Conservation (phyloP, 2,329 filamentous ascomycete species). For the Cordyceps militaris region DNA sequence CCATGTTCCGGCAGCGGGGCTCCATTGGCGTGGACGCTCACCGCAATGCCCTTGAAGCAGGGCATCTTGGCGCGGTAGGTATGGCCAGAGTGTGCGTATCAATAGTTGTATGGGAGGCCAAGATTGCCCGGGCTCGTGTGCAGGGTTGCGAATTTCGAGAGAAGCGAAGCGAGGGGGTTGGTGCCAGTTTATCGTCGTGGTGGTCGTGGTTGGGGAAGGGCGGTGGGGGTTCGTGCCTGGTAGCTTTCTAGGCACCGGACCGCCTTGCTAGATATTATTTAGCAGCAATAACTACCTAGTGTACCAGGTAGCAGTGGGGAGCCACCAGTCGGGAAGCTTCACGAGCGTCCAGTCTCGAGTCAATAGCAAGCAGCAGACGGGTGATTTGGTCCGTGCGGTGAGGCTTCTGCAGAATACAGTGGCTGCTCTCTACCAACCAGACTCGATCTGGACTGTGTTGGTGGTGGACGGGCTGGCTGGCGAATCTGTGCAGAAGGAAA, state of each 20-base stretch:
- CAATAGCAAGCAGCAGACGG: background rate
- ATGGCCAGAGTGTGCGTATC: background rate
- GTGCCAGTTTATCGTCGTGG: background rate
- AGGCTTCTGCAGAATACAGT: background rate
- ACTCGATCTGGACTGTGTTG: background rate
- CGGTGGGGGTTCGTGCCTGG: constrained; percentile 9
- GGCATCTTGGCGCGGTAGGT: constrained; percentile 52
- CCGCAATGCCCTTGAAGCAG: constrained; percentile 98
- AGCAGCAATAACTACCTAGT: background rate
- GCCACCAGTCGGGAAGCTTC: background rate
- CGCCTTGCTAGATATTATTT: background rate
- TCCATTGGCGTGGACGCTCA: constrained; percentile 82
- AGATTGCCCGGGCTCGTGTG: background rate
- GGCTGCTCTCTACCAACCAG: background rate
- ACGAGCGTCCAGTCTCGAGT: background rate
- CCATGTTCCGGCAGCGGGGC: constrained; percentile 86
- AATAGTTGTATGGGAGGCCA: background rate
- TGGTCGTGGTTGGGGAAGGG: constrained; percentile 13
- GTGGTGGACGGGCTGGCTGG: background rate
- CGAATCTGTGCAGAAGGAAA: background rate
- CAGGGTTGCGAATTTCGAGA: background rate
- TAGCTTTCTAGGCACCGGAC: background rate
- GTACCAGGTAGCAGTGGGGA: background rate
- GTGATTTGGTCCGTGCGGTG: background rate
- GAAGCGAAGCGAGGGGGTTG: background rate